Evolutionary conservation across 495 filamentous ascomycete species (phyloP), one percentile per base, ranked within the genome.

Genomic region (Tetracladium setigerum): DNA sequence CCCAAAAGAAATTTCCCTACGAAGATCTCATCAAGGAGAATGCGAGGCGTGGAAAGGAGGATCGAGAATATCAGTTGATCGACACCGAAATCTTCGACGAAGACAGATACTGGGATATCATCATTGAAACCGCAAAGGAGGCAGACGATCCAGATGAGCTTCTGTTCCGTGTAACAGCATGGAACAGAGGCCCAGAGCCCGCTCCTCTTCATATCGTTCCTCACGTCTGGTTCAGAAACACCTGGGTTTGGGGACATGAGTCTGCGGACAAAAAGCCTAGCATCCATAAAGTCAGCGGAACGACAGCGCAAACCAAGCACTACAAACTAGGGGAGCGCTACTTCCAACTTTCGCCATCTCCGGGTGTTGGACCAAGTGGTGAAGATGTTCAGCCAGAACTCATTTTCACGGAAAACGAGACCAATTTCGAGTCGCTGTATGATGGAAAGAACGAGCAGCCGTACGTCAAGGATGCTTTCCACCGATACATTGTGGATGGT

Each of bases 211-310:
- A 97, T 64, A 95, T 97, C 53, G 69, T 97, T 44, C 91, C 91
- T 8, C 91, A 96, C 47, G 81, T 95, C 15, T 95, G 90, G 89
- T 97, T 95, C 69, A 77, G 91, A 27, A 97, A 97, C 61, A 95
- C 90, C 9, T 97, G 91, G 91, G 72, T 83, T 14, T 97, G 90
- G 90, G 89, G 87, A 17, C 74, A 82, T 34, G 84, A 94, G 54
- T 62, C 78, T 11, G 62, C 69, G 18, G 70, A 82, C 13, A 82
- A 81, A 47, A 95, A 89, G 67, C 91, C 91, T 0, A 76, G 69
- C 7, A 84, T 95, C 47, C 72, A 74, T 13, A 69, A 79, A 52
- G 64, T 81, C 32, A 69, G 69, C 4, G 77, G 84, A 17, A 79
- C 84, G 4, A 67, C 81, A 33, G 83, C 80, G 32, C 81, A 85